Conservation (phyloP, 2,329 filamentous ascomycete genomes). For the Orbilia ellipsospora region DNA sequence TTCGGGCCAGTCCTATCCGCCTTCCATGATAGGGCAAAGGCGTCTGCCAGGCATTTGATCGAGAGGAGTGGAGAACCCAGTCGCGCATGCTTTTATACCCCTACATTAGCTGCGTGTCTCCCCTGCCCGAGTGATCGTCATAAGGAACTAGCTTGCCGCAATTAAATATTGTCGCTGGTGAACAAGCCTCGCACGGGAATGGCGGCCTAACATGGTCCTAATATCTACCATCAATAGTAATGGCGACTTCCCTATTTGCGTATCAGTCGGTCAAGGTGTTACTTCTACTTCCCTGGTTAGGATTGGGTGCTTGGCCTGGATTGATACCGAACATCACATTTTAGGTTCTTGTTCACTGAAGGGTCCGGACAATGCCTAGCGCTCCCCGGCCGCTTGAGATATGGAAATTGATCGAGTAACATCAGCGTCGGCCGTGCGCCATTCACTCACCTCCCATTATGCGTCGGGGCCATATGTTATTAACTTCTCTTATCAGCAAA, state of each 20-base stretch:
- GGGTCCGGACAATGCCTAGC: slow-evolving; percentile 27
- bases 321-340: slow-evolving; percentile 34
- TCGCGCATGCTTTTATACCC: slow-evolving; percentile 31
- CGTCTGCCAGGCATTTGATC: slow-evolving; percentile 35
- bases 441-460: slow-evolving; percentile 34
- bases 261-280: slow-evolving; percentile 10
- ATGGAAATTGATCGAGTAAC: slow-evolving; percentile 21
- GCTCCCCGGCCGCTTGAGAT: slow-evolving; percentile 21
- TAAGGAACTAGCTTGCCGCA: slow-evolving; percentile 20
- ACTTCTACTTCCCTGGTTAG: slow-evolving; percentile 53
- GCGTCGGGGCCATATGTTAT: slow-evolving; percentile 18
- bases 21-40: slow-evolving; percentile 37
- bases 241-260: slow-evolving; percentile 52
- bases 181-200: slow-evolving; percentile 50
- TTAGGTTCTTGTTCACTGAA: slow-evolving; percentile 40
- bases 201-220: slow-evolving; percentile 53
- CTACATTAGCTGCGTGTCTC: slow-evolving; percentile 25
- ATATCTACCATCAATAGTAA: slow-evolving; percentile 38
- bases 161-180: slow-evolving; percentile 6
- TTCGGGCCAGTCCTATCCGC: background rate
- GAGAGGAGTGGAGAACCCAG: slow-evolving; percentile 13
- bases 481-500: slow-evolving; percentile 53
- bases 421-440: slow-evolving; percentile 23
- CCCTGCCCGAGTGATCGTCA: slow-evolving; percentile 34
- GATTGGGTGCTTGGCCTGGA: slow-evolving; percentile 36